phyloP scores from a whole-genome alignment of 2,329 filamentous ascomycete genomes.

The Trichoderma arundinaceum region DNA sequence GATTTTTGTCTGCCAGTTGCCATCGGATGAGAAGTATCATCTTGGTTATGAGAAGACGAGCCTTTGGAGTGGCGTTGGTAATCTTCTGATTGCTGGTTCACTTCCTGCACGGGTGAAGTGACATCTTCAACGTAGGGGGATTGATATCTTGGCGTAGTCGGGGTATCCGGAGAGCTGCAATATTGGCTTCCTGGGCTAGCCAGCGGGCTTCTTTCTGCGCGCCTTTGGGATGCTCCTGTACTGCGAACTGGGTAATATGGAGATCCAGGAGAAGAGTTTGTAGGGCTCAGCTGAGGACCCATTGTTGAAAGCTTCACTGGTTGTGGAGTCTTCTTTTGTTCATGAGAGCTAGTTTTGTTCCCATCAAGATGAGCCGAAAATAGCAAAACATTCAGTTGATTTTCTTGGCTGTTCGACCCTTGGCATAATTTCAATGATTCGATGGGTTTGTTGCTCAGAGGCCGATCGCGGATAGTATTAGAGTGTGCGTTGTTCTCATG shows the following conservation, averaged over 20 bases:
- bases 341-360: not conserved
- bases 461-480: no score
- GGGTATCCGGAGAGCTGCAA: not conserved
- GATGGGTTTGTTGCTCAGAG: not conserved
- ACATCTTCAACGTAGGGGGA: slow-evolving; percentile 41
- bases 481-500: not conserved
- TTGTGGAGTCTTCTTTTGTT: slow-evolving; percentile 3
- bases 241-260: slow-evolving; percentile 37
- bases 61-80: not conserved
- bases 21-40: not conserved
- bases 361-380: not conserved
- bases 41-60: slow-evolving; percentile 4
- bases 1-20: not conserved
- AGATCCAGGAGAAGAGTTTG: slow-evolving; percentile 26
- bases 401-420: not conserved
- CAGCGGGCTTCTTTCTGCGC: slow-evolving; percentile 38
- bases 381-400: not conserved
- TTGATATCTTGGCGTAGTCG: slow-evolving; percentile 34
- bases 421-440: not conserved
- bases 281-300: slow-evolving; percentile 8
- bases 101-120: slow-evolving; percentile 25
- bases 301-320: slow-evolving; percentile 6
- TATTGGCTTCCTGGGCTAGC: slow-evolving; percentile 18
- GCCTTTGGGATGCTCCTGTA: slow-evolving; percentile 39
- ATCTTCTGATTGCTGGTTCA: not conserved